Base-by-base conservation (phyloP, 148 eudicot genomes). In the Linanthus parryae region DNA sequence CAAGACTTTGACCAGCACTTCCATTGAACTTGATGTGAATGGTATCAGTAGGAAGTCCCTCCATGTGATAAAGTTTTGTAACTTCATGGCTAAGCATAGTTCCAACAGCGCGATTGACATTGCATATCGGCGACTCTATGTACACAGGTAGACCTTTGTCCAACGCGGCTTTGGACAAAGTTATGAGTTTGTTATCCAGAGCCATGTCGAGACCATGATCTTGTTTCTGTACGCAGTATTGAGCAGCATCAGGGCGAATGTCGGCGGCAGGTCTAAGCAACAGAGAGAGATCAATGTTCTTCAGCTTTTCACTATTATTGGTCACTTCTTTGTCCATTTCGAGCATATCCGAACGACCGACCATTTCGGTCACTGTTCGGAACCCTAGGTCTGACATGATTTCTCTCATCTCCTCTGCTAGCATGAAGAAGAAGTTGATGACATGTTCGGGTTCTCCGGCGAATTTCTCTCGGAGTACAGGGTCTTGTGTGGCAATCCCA, bases 61-160 rank as follows among this genome's bases (percentile, higher is more conserved):
- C 52, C 71, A 80, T 53, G 64, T 70, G 79, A 59, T 80, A 88
- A 14, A 70, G 88, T 66, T 88, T 94, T n/a, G 96, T 94, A 58
- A 94, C 95, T 70, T 94, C 99, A 40, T 94, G 96, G 71, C 99
- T 94, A 48, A 94, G 95, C 96, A 88, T 94, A n/a, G 99, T 94
- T 21, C 99, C 96, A 25, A 88, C 99, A 8, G 99, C 95, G 48
- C 96, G 95, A 59, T 94, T 88, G 33, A 65, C 64, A 57, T 94
- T 94, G 65, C 83, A 78, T 31, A 94, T 78, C 9, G 85, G 85
- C 13, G 86, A 62, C 51, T 88, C 95, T 46, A 88, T 84, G 67
- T 84, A 94, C 8, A 88, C 96, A 5, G 96, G 95, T 18, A 94
- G 77, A 16, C 75, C 74, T 62, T 73, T 94, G 15, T 82, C 91